These are phyloP conservation scores for Aurifilum marmelostoma DNA, from an alignment of 2,329 filamentous ascomycete species.

Conservation along the genomic window DNA sequence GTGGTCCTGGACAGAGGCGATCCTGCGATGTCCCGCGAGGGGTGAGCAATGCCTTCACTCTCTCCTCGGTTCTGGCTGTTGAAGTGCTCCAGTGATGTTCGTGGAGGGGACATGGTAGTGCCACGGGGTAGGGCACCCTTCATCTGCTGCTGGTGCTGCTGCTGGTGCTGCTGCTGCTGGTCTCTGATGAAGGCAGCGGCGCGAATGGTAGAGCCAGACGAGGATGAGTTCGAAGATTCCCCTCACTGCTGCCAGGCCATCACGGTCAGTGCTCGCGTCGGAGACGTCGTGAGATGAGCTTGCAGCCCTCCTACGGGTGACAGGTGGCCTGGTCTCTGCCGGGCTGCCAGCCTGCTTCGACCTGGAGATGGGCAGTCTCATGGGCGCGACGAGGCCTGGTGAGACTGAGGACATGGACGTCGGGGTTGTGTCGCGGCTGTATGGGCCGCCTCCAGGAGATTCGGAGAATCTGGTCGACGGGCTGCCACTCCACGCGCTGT, in stretches of 20 bases:
- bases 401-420: slow-evolving; percentile 79
- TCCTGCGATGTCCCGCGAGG: slow-evolving; percentile 33
- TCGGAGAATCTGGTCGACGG: slow-evolving; percentile 77
- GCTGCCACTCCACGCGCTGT: slow-evolving; percentile 67
- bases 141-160: slow-evolving; percentile 43
- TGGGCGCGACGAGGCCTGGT: slow-evolving; percentile 60
- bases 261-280: slow-evolving; percentile 50
- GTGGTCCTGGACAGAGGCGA: slow-evolving; percentile 40
- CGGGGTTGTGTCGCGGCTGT: slow-evolving; percentile 77
- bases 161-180: slow-evolving; percentile 40
- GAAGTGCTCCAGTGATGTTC: slow-evolving; percentile 64
- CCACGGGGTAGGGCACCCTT: slow-evolving; percentile 49
- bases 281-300: slow-evolving; percentile 58
- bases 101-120: slow-evolving; percentile 63
- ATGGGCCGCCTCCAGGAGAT: slow-evolving; percentile 69
- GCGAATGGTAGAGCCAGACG: slow-evolving; percentile 70
- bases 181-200: slow-evolving; percentile 51
- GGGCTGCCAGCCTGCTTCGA: slow-evolving; percentile 60
- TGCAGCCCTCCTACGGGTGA: slow-evolving; percentile 59
- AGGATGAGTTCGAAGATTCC: slow-evolving; percentile 74
- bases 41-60: slow-evolving; percentile 33
- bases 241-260: slow-evolving; percentile 66
- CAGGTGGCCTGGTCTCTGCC: slow-evolving; percentile 59
- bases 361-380: slow-evolving; percentile 50
- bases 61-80: slow-evolving; percentile 35